Evolutionary conservation across 208 protist species (phyloP), one percentile per base, ranked within the genome.

Genomic region (Leishmania arabica): DNA sequence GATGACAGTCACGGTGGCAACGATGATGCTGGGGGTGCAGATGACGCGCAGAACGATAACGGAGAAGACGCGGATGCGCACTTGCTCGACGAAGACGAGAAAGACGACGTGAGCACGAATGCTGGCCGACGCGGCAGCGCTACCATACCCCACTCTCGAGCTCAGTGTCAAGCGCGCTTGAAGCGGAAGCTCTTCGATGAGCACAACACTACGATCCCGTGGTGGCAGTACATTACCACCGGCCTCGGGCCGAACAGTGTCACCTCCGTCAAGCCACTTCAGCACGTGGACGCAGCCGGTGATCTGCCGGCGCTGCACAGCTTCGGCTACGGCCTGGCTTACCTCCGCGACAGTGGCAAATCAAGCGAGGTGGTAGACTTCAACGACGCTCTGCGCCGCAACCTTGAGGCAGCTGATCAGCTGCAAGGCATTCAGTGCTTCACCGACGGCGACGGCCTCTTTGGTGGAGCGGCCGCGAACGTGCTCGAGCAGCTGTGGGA

Each of bases 161-260:
- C 72, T 42, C 58, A 81, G 0, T 75, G 58, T 19, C 60, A 31
- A n/a, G 54, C 71, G 3, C 51, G 62, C 64, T 71, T 73, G 40
- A 80, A 74, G 65, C 77, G 80, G 37, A 69, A 69, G 53, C 79
- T 97, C 13, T 96, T 97, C 69, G 76, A 79, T 49, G 58, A 85
- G 62, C 66, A 78, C 11, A 92, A 96, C 81, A 75, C 60, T 37
- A 80, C 87, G 9, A 86, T 93, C 21, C 91, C 92, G 53, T 97
- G 94, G 92, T 96, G 92, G 91, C 89, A 86, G 71, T 97, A 96
- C 85, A 93, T 97, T 74, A 84, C 85, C 17, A 92, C 90, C n/a
- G 94, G 94, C 15, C 84, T 97, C 5, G 73, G 80, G 21, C 60
- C 72, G 3, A 83, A 91, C 77, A 86, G 84, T 56, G 69, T 95